Evolutionary conservation across 176 grass and related monocot genomes (phyloP).

Genomic region (Raddia distichophylla): DNA sequence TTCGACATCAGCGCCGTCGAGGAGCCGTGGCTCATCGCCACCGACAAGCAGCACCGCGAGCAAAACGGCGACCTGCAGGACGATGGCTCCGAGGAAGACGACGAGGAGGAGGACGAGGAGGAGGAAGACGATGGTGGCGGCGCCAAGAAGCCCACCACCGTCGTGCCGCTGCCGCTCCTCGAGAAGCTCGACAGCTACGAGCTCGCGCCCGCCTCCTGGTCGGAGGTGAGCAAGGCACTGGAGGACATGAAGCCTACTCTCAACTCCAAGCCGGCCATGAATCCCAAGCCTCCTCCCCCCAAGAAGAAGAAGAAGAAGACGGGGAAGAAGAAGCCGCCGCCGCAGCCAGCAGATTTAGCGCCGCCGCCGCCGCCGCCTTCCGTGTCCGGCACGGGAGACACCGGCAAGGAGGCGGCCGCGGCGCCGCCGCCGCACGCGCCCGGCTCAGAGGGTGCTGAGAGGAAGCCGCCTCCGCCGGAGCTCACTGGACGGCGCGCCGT

Average conservation of each 20-base stretch:
- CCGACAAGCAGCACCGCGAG: conserved; percentile 35
- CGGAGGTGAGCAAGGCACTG: conserved; percentile 90
- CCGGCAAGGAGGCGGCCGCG: conserved; percentile 10
- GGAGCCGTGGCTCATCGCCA: conserved; percentile 86
- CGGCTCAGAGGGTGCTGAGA: background rate
- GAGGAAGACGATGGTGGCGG: conserved; percentile 9
- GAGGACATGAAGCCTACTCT: conserved; percentile 84
- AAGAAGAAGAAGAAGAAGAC: no score
- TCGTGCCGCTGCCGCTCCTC: conserved; percentile 65
- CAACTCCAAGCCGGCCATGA: conserved; percentile 20
- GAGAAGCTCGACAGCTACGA: conserved; percentile 91
- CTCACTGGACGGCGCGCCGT: conserved; percentile 60
- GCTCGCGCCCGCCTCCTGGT: conserved; percentile 72
- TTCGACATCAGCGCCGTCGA: conserved; percentile 82
- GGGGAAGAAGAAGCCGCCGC: conserved; percentile 28
- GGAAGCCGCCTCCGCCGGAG: conserved; percentile 50
- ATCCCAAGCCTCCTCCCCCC: background rate
- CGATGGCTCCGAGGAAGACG: background rate
- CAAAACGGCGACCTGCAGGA: background rate
- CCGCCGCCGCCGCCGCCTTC: background rate
- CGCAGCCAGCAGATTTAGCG: background rate
- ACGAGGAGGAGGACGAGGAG: background rate
- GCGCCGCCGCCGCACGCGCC: background rate
- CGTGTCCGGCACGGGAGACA: background rate
- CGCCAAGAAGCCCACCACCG: conserved; percentile 47